phyloP scores from a whole-genome alignment of 2,329 filamentous ascomycete genomes.

The Monosporascus sp. region DNA sequence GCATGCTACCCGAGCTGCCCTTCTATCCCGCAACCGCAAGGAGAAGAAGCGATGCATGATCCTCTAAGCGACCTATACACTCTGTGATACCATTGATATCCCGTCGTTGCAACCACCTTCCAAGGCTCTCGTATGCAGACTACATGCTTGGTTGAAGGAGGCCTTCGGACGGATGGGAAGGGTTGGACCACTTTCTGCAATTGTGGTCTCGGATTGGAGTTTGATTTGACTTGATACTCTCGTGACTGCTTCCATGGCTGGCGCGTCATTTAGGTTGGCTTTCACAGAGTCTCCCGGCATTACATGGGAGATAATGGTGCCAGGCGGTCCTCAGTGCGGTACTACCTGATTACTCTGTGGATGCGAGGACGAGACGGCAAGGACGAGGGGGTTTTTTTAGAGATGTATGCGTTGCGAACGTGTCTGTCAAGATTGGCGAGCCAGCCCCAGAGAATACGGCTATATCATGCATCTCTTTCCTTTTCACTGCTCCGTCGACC shows the following conservation, averaged over 20 bases:
- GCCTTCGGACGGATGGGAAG: slow-evolving; percentile 25
- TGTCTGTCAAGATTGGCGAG: slow-evolving; percentile 33
- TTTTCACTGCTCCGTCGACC: slow-evolving; percentile 31
- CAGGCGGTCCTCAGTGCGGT: slow-evolving; percentile 19
- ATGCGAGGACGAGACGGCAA: slow-evolving; percentile 17
- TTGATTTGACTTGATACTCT: slow-evolving; percentile 25
- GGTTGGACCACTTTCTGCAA: slow-evolving; percentile 25
- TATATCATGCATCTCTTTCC: slow-evolving; percentile 44
- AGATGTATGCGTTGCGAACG: slow-evolving; percentile 28
- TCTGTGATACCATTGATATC: slow-evolving; percentile 27
- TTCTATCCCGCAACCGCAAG: slow-evolving; percentile 64
- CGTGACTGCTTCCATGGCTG: slow-evolving; percentile 23
- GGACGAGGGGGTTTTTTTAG: slow-evolving; percentile 21
- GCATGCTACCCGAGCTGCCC: slow-evolving; percentile 89
- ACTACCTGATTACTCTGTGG: slow-evolving; percentile 15
- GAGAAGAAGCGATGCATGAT: slow-evolving; percentile 74
- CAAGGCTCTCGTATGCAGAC: slow-evolving; percentile 21
- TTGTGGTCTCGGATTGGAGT: slow-evolving; percentile 29
- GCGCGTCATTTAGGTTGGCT: slow-evolving; percentile 24
- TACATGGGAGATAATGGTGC: slow-evolving; percentile 24
- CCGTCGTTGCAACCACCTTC: slow-evolving; percentile 24
- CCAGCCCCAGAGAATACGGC: slow-evolving; percentile 32
- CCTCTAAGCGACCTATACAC: slow-evolving; percentile 56
- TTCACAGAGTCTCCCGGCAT: slow-evolving; percentile 22
- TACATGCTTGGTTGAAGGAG: slow-evolving; percentile 23